Percentiles rank a stretch among this genome's conserved stretches.
Conservation (phyloP, 2,329 filamentous ascomycete species). For the Curvularia verruculosa region DNA sequence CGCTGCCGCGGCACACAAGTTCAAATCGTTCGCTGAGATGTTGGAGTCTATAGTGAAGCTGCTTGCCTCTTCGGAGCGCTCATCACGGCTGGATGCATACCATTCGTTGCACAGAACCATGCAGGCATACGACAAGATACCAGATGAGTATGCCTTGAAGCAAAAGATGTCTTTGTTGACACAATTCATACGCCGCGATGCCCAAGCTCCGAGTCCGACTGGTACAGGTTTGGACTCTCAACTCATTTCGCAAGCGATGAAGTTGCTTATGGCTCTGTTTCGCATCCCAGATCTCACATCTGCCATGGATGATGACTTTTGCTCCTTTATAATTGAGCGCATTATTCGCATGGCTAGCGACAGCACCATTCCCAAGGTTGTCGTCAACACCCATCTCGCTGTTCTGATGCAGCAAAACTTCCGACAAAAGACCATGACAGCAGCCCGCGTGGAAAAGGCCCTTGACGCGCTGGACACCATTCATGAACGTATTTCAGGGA, state of each 20-base stretch:
- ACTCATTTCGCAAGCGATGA: constrained; percentile 77
- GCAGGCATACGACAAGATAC: constrained; percentile 81
- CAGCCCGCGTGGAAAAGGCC: constrained; percentile 71
- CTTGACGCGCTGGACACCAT: constrained; percentile 74
- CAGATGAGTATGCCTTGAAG: constrained; percentile 50
- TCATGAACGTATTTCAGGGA: constrained; percentile 75
- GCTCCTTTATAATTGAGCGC: constrained; percentile 79
- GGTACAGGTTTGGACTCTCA: constrained; percentile 67
- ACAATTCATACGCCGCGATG: constrained; percentile 83
- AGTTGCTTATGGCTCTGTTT: constrained; percentile 76
- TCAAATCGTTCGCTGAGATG: constrained; percentile 74
- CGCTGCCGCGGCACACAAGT: constrained; percentile 53
- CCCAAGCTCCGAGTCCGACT: constrained; percentile 65
- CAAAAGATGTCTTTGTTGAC: constrained; percentile 81
- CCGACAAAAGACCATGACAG: constrained; percentile 72
- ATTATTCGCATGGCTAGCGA: constrained; percentile 77
- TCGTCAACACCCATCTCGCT: constrained; percentile 80
- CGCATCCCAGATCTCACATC: constrained; percentile 74
- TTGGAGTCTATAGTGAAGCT: constrained; percentile 83
- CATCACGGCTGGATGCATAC: constrained; percentile 83
- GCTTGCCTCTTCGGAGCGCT: constrained; percentile 74
- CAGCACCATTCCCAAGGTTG: constrained; percentile 71
- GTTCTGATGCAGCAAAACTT: constrained; percentile 83
- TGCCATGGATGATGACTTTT: constrained; percentile 78
- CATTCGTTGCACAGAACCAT: constrained; percentile 76